Base-by-base conservation (phyloP, 2,329 filamentous ascomycete genomes). In the Fusarium multiceps region DNA sequence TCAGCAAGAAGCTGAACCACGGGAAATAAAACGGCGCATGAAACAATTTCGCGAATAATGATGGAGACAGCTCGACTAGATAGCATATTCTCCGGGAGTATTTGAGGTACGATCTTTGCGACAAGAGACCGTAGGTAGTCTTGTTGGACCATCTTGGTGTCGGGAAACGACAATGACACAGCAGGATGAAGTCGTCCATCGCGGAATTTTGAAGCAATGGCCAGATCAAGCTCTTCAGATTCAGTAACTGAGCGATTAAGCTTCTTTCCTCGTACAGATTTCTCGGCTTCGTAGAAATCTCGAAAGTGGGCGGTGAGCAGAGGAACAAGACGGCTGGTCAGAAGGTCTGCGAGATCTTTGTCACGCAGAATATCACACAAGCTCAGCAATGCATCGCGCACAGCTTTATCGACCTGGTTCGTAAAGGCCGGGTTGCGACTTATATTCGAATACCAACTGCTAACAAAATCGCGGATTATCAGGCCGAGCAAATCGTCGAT, bases 161-260 rank as follows among this genome's bases (percentile, higher is more conserved):
- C 94, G 3, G 93, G 92, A 75, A 93, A 94, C 32, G 92, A 89
- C 74, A 97, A 82, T 16, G 91, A 92, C 7, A 93, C 94, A 7
- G 96, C 96, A 7, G 93, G 87, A 77, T 99, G 97, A 62, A 99
- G 84, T 68, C 92, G 93, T 27, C 95, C 95, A 78, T 97, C 92
- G 57, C 88, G 91, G 80, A 96, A 99, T 80, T 97, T 98, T 42
- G 89, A 91, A n/a, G 96, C 96, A 79, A 99, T 97, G 3, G 96
- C 96, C 71, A 97, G 85, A 79, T 98, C 94, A 74, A 99, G 84
- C 85, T 99, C 96, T 77, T 98, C 95, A 1, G 94, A 97, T 81
- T 99, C 96, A 4, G 97, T 98, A 58, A 99, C 90, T 70, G 91
- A 94, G 55, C 93, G 89, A 73, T 94, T 96, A 59, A 98, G 84